Base-by-base conservation (phyloP, 1,139 yeast species). In the Candida tunisiensis region DNA sequence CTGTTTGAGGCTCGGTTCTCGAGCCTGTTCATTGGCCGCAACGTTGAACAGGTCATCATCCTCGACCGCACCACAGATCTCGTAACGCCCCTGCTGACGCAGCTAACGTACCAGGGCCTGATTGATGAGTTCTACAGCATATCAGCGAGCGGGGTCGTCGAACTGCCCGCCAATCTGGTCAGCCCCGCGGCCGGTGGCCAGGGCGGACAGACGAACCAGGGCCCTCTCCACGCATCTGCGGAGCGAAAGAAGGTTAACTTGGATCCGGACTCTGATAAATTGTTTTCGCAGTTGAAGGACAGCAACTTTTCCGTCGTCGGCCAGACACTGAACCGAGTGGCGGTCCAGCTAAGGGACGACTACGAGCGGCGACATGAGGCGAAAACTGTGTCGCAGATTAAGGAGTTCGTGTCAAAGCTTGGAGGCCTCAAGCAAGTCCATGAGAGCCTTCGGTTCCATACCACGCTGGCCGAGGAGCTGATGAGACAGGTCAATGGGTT, bases 261-360 rank as follows among this genome's bases (percentile, higher is more conserved):
- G 45, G 55, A 48, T 19, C 36, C 49, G 3, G 42, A 37, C 5
- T 30, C 34, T 11, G 69, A 62, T 34, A 49, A 49, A 2, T 45
- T 67, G 14, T 62, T 64, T 47, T 49, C 57, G 11, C 58, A 64
- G 11, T 56, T 83, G 14, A 65, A 71, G 37, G 69, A 72, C 43
- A 54, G 71, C 32, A 83, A 83, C 41, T 85, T 88, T 49, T 77
- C 92, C 2, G 63, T 73, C 12, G 74, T 85, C 21, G 95, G 95
- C 2, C 64, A 69, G 11, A 62, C 64, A 19, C 60, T 88, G 25
- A 83, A 82, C 47, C 53, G 58, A 23, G 57, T 73, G 33, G 96
- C 96, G 0, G 70, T 70, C 35, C 56, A 62, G 26, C 57, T 85
- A 24, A 93, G 83, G 47, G 55, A 59, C 6, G 74, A 74, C 41